Evolutionary conservation across 2,329 filamentous ascomycete species (phyloP).

Genomic region (Sphaceloma murrayae): DNA sequence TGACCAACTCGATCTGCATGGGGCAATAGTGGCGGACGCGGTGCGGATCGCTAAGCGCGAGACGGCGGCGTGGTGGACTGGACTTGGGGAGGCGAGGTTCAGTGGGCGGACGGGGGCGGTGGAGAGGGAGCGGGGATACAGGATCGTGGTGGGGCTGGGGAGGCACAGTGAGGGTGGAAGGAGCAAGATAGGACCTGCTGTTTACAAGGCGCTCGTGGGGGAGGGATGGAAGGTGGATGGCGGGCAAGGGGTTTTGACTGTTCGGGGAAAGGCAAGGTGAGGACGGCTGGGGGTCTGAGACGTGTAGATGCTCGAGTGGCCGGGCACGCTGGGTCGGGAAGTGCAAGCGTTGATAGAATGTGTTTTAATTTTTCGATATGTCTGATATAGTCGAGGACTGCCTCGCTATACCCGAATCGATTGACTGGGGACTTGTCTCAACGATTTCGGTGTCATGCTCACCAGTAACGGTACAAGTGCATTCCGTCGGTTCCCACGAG

Average conservation of each 20-base stretch:
- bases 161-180: constrained; percentile 68
- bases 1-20: constrained; percentile 66
- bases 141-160: constrained; percentile 72
- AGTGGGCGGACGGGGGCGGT: constrained; percentile 36
- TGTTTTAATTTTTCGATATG: no score
- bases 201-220: constrained; percentile 62
- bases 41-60: constrained; percentile 63
- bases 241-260: constrained; percentile 58
- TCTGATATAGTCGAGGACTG: no score
- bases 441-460: no score
- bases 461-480: no score
- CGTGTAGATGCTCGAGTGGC: background rate
- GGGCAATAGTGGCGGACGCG: constrained; percentile 70
- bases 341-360: no score
- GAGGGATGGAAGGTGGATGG: constrained; percentile 79
- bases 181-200: constrained; percentile 66
- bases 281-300: background rate
- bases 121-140: constrained; percentile 47
- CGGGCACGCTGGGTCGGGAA: no score
- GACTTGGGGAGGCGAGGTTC: constrained; percentile 55
- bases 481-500: no score
- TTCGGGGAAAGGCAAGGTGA: constrained; percentile 48
- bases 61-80: constrained; percentile 67
- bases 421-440: no score
- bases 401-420: no score